phyloP scores from a whole-genome alignment of 345 rosid genomes.

The Lepidium didymum region DNA sequence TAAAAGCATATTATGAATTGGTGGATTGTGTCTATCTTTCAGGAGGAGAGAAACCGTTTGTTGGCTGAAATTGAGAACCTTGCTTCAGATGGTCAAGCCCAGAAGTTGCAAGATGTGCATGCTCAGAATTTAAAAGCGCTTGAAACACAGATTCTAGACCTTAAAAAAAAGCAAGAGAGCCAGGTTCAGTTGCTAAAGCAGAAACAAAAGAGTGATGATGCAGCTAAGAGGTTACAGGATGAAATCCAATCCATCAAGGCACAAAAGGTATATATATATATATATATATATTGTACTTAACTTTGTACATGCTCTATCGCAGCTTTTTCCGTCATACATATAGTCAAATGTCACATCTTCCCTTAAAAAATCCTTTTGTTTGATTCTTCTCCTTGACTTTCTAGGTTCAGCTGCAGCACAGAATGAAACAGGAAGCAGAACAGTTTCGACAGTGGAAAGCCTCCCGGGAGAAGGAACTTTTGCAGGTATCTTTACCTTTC shows the following conservation, averaged over 20 bases:
- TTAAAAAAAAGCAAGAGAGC: conserved; percentile 93
- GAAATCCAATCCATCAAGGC: conserved; percentile 95
- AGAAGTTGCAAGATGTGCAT: conserved; percentile 74
- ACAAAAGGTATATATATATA: conserved; percentile 76
- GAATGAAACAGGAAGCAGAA: conserved; percentile 96
- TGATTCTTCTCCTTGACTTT: conserved; percentile 6
- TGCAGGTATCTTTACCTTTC: conserved; percentile 51
- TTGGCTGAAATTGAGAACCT: conserved; percentile 83
- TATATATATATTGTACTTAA: background rate
- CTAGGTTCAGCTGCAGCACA: conserved; percentile 95
- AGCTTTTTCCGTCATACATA: background rate
- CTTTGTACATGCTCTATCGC: background rate
- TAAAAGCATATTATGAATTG: background rate
- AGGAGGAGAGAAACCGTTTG: conserved; percentile 91
- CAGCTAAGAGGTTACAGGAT: conserved; percentile 80
- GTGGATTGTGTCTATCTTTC: conserved; percentile 21
- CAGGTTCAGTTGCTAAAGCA: conserved; percentile 94
- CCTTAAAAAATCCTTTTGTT: conserved; percentile 7
- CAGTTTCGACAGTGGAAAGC: conserved; percentile 99
- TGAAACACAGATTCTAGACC: conserved; percentile 91
- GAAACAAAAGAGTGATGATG: conserved; percentile 95
- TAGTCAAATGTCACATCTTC: background rate
- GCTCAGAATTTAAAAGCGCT: conserved; percentile 79
- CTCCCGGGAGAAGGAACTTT: conserved; percentile 84
- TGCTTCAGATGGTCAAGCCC: conserved; percentile 84